Conservation (phyloP, 257 asterid species). For the Mitragyna speciosa region DNA sequence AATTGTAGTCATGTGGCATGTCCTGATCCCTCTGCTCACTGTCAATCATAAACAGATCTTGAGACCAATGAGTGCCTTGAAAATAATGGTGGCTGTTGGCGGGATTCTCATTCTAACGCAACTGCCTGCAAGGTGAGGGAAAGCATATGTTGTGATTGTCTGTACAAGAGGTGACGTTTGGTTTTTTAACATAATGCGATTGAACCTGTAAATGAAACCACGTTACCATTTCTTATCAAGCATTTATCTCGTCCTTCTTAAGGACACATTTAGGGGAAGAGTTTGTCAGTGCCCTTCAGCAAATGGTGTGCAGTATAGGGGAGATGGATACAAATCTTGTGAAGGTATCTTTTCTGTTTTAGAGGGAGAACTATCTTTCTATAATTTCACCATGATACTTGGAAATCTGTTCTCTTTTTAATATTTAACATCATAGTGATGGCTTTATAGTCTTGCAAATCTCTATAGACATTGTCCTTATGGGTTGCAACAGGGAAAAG, state of each 20-base stretch:
- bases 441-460: too few species aligned
- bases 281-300: constrained; percentile 80
- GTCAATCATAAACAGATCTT: constrained; percentile 43
- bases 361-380: not conserved
- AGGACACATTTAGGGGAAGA: constrained; percentile 95
- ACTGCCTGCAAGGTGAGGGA: constrained; percentile 79
- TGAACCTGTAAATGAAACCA: too few species aligned
- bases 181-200: not conserved
- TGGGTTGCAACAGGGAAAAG: too few species aligned
- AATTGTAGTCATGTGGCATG: not conserved
- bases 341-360: constrained; percentile 41
- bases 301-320: constrained; percentile 69
- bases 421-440: not conserved
- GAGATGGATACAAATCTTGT: constrained; percentile 83
- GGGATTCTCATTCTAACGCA: constrained; percentile 52
- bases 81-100: constrained; percentile 88
- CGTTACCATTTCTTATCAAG: not conserved
- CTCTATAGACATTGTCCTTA: too few species aligned
- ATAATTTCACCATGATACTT: not conserved
- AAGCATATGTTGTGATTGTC: constrained; percentile 4
- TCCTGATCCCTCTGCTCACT: constrained; percentile 15
- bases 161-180: not conserved
- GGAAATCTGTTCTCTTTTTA: not conserved
- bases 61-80: constrained; percentile 91
- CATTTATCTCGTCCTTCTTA: constrained; percentile 13